These are phyloP conservation scores for Saturnispora saitoi DNA, from an alignment of 805 yeast genomes.

Conservation along the genomic window DNA sequence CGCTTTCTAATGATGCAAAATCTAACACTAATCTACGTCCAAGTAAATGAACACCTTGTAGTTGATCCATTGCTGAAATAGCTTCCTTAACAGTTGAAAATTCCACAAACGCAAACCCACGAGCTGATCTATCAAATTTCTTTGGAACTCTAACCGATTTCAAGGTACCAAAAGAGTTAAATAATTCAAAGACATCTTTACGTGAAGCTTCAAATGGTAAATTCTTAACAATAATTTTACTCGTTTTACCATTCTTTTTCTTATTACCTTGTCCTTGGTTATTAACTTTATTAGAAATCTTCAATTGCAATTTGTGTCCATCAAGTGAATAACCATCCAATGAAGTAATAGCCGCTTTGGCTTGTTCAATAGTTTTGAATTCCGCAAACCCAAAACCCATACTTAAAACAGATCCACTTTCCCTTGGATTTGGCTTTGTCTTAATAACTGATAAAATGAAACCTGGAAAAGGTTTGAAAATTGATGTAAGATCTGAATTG, in stretches of 20 bases:
- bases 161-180: slow-evolving; percentile 90
- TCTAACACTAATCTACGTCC: slow-evolving; percentile 94
- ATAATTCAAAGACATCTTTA: slow-evolving; percentile 84
- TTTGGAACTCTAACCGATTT: slow-evolving; percentile 93
- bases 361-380: slow-evolving; percentile 70
- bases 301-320: slow-evolving; percentile 85
- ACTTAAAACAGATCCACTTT: slow-evolving; percentile 53
- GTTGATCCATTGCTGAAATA: slow-evolving; percentile 84
- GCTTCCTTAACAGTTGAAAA: slow-evolving; percentile 84
- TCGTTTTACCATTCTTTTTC: slow-evolving; percentile 36
- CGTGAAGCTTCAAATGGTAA: slow-evolving; percentile 94
- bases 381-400: slow-evolving; percentile 99
- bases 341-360: slow-evolving; percentile 62
- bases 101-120: slow-evolving; percentile 98
- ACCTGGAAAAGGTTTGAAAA: slow-evolving; percentile 68
- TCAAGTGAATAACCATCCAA: slow-evolving; percentile 73
- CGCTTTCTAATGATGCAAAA: slow-evolving; percentile 76
- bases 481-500: slow-evolving; percentile 40
- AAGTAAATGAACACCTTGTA: slow-evolving; percentile 91
- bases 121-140: slow-evolving; percentile 88
- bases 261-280: slow-evolving; percentile 33
- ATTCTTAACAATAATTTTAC: slow-evolving; percentile 89
- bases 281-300: slow-evolving; percentile 66
- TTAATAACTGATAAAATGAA: slow-evolving; percentile 76
- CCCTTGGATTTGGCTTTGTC: slow-evolving; percentile 80